Conservation (phyloP, 1,284 basidiomycete genomes). For the Sporisorium scitamineum region DNA sequence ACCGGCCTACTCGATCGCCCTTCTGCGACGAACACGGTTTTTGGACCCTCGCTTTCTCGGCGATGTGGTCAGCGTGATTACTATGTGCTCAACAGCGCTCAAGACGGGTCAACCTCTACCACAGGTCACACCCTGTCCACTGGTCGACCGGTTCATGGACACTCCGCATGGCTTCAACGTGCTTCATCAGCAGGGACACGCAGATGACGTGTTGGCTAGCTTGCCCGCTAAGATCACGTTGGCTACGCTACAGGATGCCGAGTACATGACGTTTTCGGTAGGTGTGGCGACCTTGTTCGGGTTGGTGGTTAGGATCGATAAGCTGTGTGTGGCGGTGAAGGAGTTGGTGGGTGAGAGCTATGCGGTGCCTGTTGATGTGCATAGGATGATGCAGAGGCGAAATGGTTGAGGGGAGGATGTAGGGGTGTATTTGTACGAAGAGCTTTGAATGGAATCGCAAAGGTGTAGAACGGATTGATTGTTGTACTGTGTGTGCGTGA, state of each 20-base stretch:
- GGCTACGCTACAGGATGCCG: conserved; percentile 35
- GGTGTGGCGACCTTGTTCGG: conserved; percentile 79
- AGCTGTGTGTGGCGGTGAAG: conserved; percentile 80
- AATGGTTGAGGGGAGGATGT: neutral
- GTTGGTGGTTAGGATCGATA: conserved; percentile 77
- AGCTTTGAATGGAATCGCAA: neutral
- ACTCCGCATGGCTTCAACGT: conserved; percentile 68
- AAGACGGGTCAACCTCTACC: conserved; percentile 82
- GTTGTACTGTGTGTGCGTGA: neutral
- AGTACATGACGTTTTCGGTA: conserved; percentile 52
- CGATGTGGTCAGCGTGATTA: conserved; percentile 72
- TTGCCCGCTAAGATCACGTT: conserved; percentile 35
- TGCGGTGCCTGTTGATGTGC: conserved; percentile 43
- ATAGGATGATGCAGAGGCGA: conserved; percentile 16
- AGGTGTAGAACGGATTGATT: neutral
- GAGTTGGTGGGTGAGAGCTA: conserved; percentile 84
- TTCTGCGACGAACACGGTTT: conserved; percentile 80
- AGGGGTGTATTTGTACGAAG: conserved; percentile 4
- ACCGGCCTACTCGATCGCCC: conserved; percentile 72
- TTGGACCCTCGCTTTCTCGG: conserved; percentile 85
- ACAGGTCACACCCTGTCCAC: conserved; percentile 85
- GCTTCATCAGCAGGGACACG: conserved; percentile 2
- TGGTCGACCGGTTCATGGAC: conserved; percentile 77
- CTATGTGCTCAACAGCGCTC: conserved; percentile 73
- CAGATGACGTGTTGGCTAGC: conserved; percentile 18